Percentiles rank a stretch among this genome's conserved stretches.
These are phyloP conservation scores for Suillus luteus DNA, from an alignment of 768 basidiomycete species.

Conservation along the genomic window DNA sequence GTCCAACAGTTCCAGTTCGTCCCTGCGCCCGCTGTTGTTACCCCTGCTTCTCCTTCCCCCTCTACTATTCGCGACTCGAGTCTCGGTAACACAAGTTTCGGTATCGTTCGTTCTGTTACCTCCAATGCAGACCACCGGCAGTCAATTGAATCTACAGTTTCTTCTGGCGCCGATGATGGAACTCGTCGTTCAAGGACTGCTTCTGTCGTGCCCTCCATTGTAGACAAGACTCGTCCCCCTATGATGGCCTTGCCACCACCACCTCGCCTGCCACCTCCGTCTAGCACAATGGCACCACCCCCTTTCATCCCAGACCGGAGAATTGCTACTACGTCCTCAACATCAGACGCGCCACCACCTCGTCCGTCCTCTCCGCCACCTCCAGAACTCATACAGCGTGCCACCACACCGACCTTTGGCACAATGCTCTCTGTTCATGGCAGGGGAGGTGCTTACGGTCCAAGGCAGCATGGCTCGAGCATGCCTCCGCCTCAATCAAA, in stretches of 20 bases:
- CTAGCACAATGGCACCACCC: slow-evolving; percentile 73
- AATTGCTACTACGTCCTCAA: slow-evolving; percentile 42
- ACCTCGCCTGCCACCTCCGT: slow-evolving; percentile 72
- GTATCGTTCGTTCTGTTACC: slow-evolving; percentile 48
- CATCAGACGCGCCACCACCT: slow-evolving; percentile 70
- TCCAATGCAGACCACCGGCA: slow-evolving; percentile 62
- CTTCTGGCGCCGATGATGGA: slow-evolving; percentile 50
- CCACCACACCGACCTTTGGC: slow-evolving; percentile 83
- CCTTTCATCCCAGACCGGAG: slow-evolving; percentile 73
- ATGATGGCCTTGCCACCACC: slow-evolving; percentile 85
- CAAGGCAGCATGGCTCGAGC: slow-evolving; percentile 70
- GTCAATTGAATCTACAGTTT: slow-evolving; percentile 72
- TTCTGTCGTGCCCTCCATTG: slow-evolving; percentile 52
- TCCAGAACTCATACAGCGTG: slow-evolving; percentile 87
- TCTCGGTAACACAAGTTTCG: slow-evolving; percentile 41
- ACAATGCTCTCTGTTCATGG: slow-evolving; percentile 59
- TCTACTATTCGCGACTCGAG: slow-evolving; percentile 53
- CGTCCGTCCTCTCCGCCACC: slow-evolving; percentile 93
- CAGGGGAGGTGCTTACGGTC: slow-evolving; percentile 43
- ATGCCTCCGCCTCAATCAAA: slow-evolving; percentile 70
- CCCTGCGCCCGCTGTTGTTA: slow-evolving; percentile 41
- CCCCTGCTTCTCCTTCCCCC: slow-evolving; percentile 31
- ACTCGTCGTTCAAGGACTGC: slow-evolving; percentile 60
- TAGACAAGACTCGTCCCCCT: slow-evolving; percentile 82
- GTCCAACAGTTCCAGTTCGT: slow-evolving; percentile 69